phyloP scores from a whole-genome alignment of 768 basidiomycete species.

The Amanita exitialis region DNA sequence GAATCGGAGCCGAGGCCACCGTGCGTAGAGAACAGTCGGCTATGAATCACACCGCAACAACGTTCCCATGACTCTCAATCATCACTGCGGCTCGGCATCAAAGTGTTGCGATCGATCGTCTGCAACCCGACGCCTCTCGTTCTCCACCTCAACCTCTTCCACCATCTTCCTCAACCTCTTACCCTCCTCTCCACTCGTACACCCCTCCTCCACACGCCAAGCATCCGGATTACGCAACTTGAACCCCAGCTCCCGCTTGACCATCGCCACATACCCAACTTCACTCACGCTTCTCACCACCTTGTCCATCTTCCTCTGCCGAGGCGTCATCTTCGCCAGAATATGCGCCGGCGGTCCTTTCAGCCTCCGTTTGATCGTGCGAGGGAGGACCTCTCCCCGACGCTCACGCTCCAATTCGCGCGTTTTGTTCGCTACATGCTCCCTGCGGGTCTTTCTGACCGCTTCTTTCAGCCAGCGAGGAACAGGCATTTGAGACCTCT shows the following conservation, averaged over 20 bases:
- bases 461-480: constrained; percentile 36
- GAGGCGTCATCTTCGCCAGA: constrained; percentile 37
- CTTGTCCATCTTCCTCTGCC: constrained; percentile 36
- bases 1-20: no score
- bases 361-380: constrained; percentile 35
- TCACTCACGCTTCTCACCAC: constrained; percentile 45
- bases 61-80: no score
- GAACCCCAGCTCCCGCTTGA: constrained; percentile 48
- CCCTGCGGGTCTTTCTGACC: constrained; percentile 46
- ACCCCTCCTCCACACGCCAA: constrained; percentile 22
- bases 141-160: constrained; percentile 18
- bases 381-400: constrained; percentile 46
- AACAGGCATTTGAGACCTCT: constrained; percentile 32
- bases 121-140: constrained; percentile 13
- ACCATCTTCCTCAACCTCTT: constrained; percentile 8
- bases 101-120: no score
- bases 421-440: constrained; percentile 57
- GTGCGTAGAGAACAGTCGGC: no score
- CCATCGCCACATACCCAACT: constrained; percentile 61
- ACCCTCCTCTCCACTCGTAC: constrained; percentile 1
- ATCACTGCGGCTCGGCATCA: no score
- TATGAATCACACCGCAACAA: no score
- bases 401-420: constrained; percentile 50
- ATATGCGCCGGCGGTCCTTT: constrained; percentile 59
- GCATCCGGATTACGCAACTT: constrained; percentile 31